A percentile compares a stretch with the other conserved stretches of the same genome.
phyloP scores from a whole-genome alignment of 306 rosid species.

The Vicia sativa region DNA sequence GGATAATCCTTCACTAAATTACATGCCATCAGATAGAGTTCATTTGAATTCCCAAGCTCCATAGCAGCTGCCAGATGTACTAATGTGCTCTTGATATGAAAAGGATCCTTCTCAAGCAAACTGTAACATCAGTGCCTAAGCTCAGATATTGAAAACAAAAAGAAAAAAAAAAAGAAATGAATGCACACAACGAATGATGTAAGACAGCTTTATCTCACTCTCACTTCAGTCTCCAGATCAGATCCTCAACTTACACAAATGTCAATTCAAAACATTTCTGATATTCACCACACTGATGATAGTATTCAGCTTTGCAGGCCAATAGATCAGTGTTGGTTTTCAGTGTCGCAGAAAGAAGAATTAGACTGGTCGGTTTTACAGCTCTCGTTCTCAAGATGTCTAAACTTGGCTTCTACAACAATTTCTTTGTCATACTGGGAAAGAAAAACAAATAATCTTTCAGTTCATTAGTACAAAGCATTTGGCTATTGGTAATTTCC shows the following conservation, averaged over 20 bases:
- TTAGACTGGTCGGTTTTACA: conserved; percentile 64
- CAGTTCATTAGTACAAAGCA: conserved; percentile 29
- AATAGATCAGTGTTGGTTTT: conserved; percentile 83
- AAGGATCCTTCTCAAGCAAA: conserved; percentile 92
- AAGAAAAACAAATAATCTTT: conserved; percentile 36
- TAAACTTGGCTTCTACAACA: conserved; percentile 78
- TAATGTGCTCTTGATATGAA: conserved; percentile 85
- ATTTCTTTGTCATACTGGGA: conserved; percentile 85
- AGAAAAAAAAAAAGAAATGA: conserved; percentile 5
- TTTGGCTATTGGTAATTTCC: conserved; percentile 30
- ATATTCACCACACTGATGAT: conserved; percentile 94
- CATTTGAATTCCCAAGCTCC: conserved; percentile 97
- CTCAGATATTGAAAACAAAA: conserved; percentile 7
- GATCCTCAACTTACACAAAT: conserved; percentile 69
- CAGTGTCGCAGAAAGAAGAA: conserved; percentile 67
- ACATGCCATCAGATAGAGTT: conserved; percentile 95
- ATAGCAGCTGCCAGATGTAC: conserved; percentile 96
- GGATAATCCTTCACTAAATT: conserved; percentile 96
- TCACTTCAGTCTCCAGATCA: conserved; percentile 41
- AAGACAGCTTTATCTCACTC: conserved; percentile 29
- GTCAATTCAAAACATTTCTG: conserved; percentile 96
- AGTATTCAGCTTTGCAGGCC: conserved; percentile 98
- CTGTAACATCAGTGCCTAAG: conserved; percentile 48
- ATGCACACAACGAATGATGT: conserved; percentile 9
- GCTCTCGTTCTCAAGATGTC: conserved; percentile 77